Evolutionary conservation across 2,329 filamentous ascomycete species (phyloP), one percentile per base, ranked within the genome.

Genomic region (Penicillium thymicola): DNA sequence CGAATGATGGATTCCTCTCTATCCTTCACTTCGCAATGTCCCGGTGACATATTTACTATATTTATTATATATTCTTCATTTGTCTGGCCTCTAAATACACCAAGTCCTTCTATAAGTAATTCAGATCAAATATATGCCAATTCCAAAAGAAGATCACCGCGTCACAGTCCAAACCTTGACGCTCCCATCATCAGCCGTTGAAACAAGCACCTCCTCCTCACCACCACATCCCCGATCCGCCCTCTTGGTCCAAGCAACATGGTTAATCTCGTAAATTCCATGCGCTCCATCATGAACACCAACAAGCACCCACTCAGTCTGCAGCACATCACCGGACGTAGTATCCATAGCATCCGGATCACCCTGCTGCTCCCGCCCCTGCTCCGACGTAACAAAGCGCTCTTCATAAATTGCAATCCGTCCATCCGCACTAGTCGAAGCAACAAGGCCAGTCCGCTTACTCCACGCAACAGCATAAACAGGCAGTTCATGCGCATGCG

Each of bases 181-280:
- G 51, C 89, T 81, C 0, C 94, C 94, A 75, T 97, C 92, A 71
- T 99, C 94, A 0, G 93, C 94, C 0, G 92, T 96, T 16, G 89
- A 94, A 21, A 97, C 79, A 45, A 99, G 79, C 71, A 97, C 88
- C 76, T 97, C 80, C n/a, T 63, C 60, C 9, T 59, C 60, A 76
- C 79, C 69, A 81, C 81, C 1, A 78, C 87, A 48, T 81, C 61
- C 64, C 40, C 69, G 80, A 71, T 96, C 92, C 55, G 85, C 89
- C 55, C 92, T 82, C 65, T 82, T 84, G 63, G 91, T 92, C 94
- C 94, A 99, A 2, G 85, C 86, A 47, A 94, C 83, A 73, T 97
- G 92, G 68, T 99, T 99, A 61, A 97, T 82, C 75, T 99, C 94
- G 69, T 93, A 97, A 2, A 95, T 90, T 0, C 91, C 92, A 72